These are phyloP conservation scores for Fusarium dimerum DNA, from an alignment of 2,329 filamentous ascomycete species.

Conservation along the genomic window DNA sequence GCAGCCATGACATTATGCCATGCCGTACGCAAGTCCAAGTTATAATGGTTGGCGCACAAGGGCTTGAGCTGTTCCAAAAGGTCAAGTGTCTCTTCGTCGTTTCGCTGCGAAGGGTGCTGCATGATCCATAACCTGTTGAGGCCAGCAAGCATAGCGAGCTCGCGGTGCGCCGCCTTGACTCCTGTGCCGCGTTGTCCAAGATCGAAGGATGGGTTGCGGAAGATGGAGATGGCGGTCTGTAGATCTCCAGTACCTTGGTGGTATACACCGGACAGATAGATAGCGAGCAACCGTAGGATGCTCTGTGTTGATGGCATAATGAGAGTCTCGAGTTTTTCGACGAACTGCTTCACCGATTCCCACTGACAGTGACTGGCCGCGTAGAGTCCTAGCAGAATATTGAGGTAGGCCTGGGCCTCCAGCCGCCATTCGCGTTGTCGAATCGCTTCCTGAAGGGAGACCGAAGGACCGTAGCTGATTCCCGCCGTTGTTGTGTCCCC, in stretches of 20 bases:
- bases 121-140: constrained; percentile 75
- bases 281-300: constrained; percentile 50
- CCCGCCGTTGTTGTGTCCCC: constrained; percentile 39
- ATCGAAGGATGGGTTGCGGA: constrained; percentile 60
- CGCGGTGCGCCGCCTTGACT: constrained; percentile 55
- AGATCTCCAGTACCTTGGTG: constrained; percentile 77
- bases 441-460: constrained; percentile 59
- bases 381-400: constrained; percentile 70
- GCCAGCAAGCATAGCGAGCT: constrained; percentile 65
- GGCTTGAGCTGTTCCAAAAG: constrained; percentile 68
- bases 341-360: constrained; percentile 59
- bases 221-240: constrained; percentile 66
- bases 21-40: constrained; percentile 74
- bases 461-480: constrained; percentile 41
- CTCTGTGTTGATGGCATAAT: constrained; percentile 42
- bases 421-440: constrained; percentile 64
- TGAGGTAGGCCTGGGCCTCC: constrained; percentile 67
- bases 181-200: constrained; percentile 39
- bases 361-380: constrained; percentile 72
- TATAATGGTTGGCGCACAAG: constrained; percentile 68
- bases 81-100: constrained; percentile 58
- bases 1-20: constrained; percentile 76
- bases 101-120: constrained; percentile 58
- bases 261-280: constrained; percentile 76
- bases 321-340: constrained; percentile 54